A percentile compares a stretch with the other conserved stretches of the same genome.
Conservation (phyloP, 2,329 filamentous ascomycete species). For the Fonsecaea pedrosoi region DNA sequence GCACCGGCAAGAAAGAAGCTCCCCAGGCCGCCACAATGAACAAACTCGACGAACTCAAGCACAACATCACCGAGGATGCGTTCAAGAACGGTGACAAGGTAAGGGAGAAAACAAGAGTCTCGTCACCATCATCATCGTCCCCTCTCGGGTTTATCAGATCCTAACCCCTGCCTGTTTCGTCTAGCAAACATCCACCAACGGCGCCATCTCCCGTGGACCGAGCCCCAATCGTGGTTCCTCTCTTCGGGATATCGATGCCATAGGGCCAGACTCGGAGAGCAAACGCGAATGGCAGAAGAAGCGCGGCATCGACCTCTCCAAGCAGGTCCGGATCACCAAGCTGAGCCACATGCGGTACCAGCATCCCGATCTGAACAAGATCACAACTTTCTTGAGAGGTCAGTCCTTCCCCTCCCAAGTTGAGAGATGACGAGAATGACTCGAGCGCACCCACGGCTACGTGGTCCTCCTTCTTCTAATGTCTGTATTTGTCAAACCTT, state of each 20-base stretch:
- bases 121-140: not conserved
- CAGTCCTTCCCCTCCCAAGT: slow-evolving; percentile 12
- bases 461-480: not conserved
- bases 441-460: not conserved
- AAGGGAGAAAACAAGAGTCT: not conserved
- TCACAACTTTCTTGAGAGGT: slow-evolving; percentile 53
- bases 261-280: slow-evolving; percentile 30
- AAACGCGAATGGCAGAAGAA: slow-evolving; percentile 39
- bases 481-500: not conserved
- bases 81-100: slow-evolving; percentile 31
- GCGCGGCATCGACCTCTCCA: slow-evolving; percentile 49
- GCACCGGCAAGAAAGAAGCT: not conserved
- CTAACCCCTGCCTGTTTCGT: not conserved
- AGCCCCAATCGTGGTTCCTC: slow-evolving; percentile 40
- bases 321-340: slow-evolving; percentile 57
- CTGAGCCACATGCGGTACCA: slow-evolving; percentile 62
- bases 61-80: slow-evolving; percentile 39
- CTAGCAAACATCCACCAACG: slow-evolving; percentile 25
- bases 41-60: slow-evolving; percentile 34
- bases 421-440: not conserved
- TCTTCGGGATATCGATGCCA: slow-evolving; percentile 37
- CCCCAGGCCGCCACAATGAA: slow-evolving; percentile 26
- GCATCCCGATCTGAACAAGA: slow-evolving; percentile 57
- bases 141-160: not conserved
- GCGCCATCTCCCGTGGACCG: slow-evolving; percentile 35